These are phyloP conservation scores for Leccinum longicurvipes DNA, from an alignment of 768 basidiomycete species.

Conservation along the genomic window DNA sequence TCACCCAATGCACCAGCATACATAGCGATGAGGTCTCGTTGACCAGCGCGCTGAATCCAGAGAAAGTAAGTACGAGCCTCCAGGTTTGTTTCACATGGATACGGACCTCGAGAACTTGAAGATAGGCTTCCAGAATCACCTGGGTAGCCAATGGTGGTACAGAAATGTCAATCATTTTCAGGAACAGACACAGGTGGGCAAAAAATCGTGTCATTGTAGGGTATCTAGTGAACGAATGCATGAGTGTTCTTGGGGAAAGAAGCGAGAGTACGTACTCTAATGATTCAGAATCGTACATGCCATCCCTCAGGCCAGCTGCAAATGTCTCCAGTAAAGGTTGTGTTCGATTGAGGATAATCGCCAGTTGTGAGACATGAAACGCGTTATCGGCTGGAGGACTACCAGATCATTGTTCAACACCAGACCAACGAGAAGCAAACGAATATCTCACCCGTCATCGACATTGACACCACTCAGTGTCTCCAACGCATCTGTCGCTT, in stretches of 20 bases:
- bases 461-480: conserved; percentile 56
- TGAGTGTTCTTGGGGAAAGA: neutral
- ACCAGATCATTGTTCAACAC: conserved; percentile 3
- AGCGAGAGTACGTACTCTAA: conserved; percentile 50
- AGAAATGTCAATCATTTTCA: conserved; percentile 74
- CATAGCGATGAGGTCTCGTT: conserved; percentile 86
- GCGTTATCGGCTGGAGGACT: conserved; percentile 68
- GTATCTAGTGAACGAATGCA: conserved; percentile 43
- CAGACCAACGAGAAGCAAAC: conserved; percentile 1
- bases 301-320: conserved; percentile 52
- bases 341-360: conserved; percentile 71
- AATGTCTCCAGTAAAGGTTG: conserved; percentile 67
- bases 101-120: conserved; percentile 79
- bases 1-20: conserved; percentile 90
- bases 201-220: conserved; percentile 83
- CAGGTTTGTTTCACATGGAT: neutral
- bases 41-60: conserved; percentile 55
- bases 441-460: conserved; percentile 55
- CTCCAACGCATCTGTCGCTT: conserved; percentile 56
- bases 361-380: conserved; percentile 79
- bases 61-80: neutral
- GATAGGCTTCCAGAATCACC: conserved; percentile 82
- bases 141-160: conserved; percentile 76
- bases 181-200: conserved; percentile 86
- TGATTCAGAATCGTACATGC: conserved; percentile 44